phyloP scores from a whole-genome alignment of 2,329 filamentous ascomycete genomes.

The Aspergillus fructus region DNA sequence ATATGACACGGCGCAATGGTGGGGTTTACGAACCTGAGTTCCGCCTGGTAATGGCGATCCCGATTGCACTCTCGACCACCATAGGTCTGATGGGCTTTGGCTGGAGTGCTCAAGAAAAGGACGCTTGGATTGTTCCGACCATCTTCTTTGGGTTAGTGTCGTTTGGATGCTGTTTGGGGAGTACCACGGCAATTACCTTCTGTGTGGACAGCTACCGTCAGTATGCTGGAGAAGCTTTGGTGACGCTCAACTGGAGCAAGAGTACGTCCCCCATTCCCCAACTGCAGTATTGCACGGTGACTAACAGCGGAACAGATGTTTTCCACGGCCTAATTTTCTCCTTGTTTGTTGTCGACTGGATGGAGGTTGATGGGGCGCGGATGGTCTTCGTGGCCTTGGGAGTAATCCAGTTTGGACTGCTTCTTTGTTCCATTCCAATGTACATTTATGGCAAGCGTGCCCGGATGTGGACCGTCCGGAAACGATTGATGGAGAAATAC shows the following conservation, averaged over 20 bases:
- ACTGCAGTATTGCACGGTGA: background rate
- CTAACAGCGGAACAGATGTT: slow-evolving; percentile 54
- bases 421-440: slow-evolving; percentile 81
- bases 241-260: slow-evolving; percentile 92
- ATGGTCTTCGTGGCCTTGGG: slow-evolving; percentile 80
- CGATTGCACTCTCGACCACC: slow-evolving; percentile 73
- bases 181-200: slow-evolving; percentile 90
- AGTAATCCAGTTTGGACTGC: slow-evolving; percentile 75
- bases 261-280: slow-evolving; percentile 49
- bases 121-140: slow-evolving; percentile 89
- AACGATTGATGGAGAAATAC: slow-evolving; percentile 76
- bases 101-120: slow-evolving; percentile 76
- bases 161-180: slow-evolving; percentile 87
- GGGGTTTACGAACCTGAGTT: slow-evolving; percentile 96
- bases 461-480: slow-evolving; percentile 90
- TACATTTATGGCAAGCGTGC: slow-evolving; percentile 90
- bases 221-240: slow-evolving; percentile 89
- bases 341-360: slow-evolving; percentile 83
- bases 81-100: slow-evolving; percentile 93
- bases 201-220: slow-evolving; percentile 90
- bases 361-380: slow-evolving; percentile 71
- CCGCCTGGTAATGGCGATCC: slow-evolving; percentile 80
- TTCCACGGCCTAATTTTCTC: slow-evolving; percentile 87
- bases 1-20: slow-evolving; percentile 81
- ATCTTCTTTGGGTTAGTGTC: slow-evolving; percentile 89